phyloP scores from a whole-genome alignment of 2,329 filamentous ascomycete species.

The Hymenoscyphus fraxineus region DNA sequence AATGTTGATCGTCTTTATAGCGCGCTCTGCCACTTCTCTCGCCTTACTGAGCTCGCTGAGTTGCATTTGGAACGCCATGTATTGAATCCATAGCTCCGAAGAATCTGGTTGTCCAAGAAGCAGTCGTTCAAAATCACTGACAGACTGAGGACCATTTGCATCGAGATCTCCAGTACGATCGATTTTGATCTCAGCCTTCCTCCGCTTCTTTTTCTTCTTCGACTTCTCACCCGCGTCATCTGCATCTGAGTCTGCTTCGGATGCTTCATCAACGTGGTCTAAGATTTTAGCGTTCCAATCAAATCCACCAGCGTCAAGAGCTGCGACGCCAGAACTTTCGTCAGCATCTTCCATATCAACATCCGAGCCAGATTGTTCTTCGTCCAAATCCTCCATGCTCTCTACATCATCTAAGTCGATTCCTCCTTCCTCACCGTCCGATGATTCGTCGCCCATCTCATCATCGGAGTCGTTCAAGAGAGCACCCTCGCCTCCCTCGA shows the following conservation, averaged over 20 bases:
- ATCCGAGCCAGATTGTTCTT: constrained; percentile 25
- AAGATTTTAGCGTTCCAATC: constrained; percentile 79
- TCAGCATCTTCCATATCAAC: constrained; percentile 35
- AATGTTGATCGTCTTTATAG: constrained; percentile 85
- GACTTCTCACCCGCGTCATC: constrained; percentile 37
- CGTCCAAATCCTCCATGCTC: constrained; percentile 39
- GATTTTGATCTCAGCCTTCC: constrained; percentile 73
- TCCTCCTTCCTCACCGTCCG: constrained; percentile 38
- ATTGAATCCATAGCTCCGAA: constrained; percentile 90
- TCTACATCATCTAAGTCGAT: constrained; percentile 36
- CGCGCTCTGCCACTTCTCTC: constrained; percentile 83
- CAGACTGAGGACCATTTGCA: constrained; percentile 79
- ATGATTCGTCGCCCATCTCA: constrained; percentile 33
- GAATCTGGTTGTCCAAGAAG: constrained; percentile 89
- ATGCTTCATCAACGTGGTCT: constrained; percentile 44
- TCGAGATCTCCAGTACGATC: constrained; percentile 93
- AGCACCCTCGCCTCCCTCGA: constrained; percentile 40
- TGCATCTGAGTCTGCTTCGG: constrained; percentile 44
- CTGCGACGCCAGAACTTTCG: constrained; percentile 37
- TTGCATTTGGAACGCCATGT: constrained; percentile 98
- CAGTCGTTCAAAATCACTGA: constrained; percentile 89
- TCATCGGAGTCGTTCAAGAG: constrained; percentile 19
- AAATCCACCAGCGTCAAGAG: constrained; percentile 72
- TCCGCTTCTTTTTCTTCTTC: constrained; percentile 74
- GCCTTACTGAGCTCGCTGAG: constrained; percentile 85